Base-by-base conservation (phyloP, 140 eudicot species). In the Ambrosia hybrid region DNA sequence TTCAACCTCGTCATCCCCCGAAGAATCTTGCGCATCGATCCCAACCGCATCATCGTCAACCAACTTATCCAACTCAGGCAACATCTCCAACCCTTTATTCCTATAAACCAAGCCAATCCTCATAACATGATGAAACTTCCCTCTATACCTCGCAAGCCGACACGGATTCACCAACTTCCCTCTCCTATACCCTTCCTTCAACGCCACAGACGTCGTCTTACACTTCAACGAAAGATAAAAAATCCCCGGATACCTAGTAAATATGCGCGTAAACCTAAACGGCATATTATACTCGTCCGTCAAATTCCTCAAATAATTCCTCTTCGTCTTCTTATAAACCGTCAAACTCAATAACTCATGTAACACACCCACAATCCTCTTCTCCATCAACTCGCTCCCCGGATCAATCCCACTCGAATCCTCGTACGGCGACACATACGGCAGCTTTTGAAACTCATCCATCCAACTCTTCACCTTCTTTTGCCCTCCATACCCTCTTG, bases 401-500 rank as follows among this genome's bases (percentile, higher is more conserved):
- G 92, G 95, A 68, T 85, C 87, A 15, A 93, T 86, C 2, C 83
- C 69, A 8, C 85, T 83, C 1, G 89, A 90, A 75, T 92, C 96
- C 65, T 89, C 93, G 74, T 85, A 89, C 4, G 98, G 98, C 0
- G 95, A 92, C 55, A 93, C 73, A 45, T 93, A 93, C 0, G 98
- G 97, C 70, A 93, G 63, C 64, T 87, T 93, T 17, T 90, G 93
- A 84, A 93, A 93, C 83, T 90, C 98, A 10, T 87, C 93, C 98
- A 93, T 93, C 98, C 97, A 93, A 4, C 89, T 86, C 68, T 84
- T 93, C 57, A 93, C 98, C 85, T 90, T 90, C 68, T 84, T 93
- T 63, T 89, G 96, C 3, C 75, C 90, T 6, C 96, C 98, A 66
- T 93, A 89, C 21, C 98, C 96, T 60, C 85, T 85, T 0, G 97